A percentile compares a stretch with the other conserved stretches of the same genome.
Evolutionary conservation across 1,139 yeast species (phyloP).

Genomic region (Eremothecium gossypii): DNA sequence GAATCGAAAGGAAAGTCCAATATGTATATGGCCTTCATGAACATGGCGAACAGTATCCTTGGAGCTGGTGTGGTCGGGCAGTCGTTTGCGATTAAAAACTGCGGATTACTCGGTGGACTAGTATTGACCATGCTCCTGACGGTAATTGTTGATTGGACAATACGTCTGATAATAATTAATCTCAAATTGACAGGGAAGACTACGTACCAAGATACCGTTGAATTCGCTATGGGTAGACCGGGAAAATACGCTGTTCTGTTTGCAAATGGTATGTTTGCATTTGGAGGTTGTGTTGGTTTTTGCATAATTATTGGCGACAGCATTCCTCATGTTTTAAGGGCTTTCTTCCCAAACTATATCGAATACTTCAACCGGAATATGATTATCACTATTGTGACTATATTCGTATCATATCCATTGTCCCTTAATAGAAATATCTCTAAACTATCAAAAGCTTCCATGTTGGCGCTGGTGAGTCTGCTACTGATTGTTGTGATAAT

Average conservation of each 20-base stretch:
- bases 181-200: slow-evolving; percentile 66
- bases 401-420: slow-evolving; percentile 72
- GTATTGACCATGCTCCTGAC: slow-evolving; percentile 53
- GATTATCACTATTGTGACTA: slow-evolving; percentile 59
- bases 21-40: slow-evolving; percentile 87
- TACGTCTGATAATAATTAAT: slow-evolving; percentile 70
- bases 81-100: slow-evolving; percentile 75
- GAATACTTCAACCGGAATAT: slow-evolving; percentile 52
- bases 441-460: slow-evolving; percentile 79
- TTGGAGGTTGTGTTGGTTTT: slow-evolving; percentile 92
- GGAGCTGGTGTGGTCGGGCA: slow-evolving; percentile 97
- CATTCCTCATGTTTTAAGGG: slow-evolving; percentile 76
- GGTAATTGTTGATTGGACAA: slow-evolving; percentile 79
- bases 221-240: slow-evolving; percentile 62
- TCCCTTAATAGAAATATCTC: slow-evolving; percentile 76
- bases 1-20: slow-evolving; percentile 23
- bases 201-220: slow-evolving; percentile 81
- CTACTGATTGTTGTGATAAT: slow-evolving; percentile 65
- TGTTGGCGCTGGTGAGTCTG: slow-evolving; percentile 82
- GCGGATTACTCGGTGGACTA: slow-evolving; percentile 72
- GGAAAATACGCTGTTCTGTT: slow-evolving; percentile 63
- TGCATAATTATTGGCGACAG: slow-evolving; percentile 94
- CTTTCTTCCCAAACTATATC: slow-evolving; percentile 49
- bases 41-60: slow-evolving; percentile 87
- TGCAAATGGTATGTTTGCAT: slow-evolving; percentile 82